Conservation (phyloP, 2,329 filamentous ascomycete species). For the Fusarium torreyae region DNA sequence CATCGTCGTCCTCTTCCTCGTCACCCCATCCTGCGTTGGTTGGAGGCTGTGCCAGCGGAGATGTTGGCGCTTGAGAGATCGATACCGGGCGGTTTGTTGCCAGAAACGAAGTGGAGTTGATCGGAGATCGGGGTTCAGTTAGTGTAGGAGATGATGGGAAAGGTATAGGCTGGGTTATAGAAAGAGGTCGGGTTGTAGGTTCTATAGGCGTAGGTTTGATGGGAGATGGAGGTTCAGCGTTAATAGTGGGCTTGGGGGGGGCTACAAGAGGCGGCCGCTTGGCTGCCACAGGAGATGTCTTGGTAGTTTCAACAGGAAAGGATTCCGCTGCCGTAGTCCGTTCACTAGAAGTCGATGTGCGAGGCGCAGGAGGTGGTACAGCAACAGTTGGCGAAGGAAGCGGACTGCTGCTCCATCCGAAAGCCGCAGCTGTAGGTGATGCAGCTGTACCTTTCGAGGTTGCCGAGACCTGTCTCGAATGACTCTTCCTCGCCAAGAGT, state of each 20-base stretch:
- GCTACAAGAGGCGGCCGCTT: background rate
- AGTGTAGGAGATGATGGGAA: conserved; percentile 37
- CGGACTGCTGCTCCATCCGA: conserved; percentile 52
- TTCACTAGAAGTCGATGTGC: conserved; percentile 29
- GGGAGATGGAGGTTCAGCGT: conserved; percentile 31
- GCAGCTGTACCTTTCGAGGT: conserved; percentile 39
- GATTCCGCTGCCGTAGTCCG: conserved; percentile 14
- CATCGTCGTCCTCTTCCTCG: conserved; percentile 65
- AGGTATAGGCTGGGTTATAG: conserved; percentile 36
- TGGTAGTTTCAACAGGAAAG: conserved; percentile 22
- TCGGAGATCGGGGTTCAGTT: conserved; percentile 32
- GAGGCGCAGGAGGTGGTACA: conserved; percentile 31
- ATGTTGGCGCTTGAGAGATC: conserved; percentile 38
- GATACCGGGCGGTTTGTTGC: conserved; percentile 34
- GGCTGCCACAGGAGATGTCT: conserved; percentile 21
- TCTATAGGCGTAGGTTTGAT: conserved; percentile 35
- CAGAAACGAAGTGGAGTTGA: conserved; percentile 21
- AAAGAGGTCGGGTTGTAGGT: conserved; percentile 38
- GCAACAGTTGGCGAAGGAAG: conserved; percentile 38
- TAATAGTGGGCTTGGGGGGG: conserved; percentile 21
- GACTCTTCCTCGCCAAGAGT: conserved; percentile 51
- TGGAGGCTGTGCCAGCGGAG: conserved; percentile 44
- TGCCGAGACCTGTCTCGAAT: conserved; percentile 48
- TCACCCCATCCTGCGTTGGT: conserved; percentile 33
- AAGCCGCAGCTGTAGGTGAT: conserved; percentile 51